A percentile compares a stretch with the other conserved stretches of the same genome.
Evolutionary conservation across 192 early-diverging fungal genomes (phyloP).

Genomic region (Rhizophagus sp.): DNA sequence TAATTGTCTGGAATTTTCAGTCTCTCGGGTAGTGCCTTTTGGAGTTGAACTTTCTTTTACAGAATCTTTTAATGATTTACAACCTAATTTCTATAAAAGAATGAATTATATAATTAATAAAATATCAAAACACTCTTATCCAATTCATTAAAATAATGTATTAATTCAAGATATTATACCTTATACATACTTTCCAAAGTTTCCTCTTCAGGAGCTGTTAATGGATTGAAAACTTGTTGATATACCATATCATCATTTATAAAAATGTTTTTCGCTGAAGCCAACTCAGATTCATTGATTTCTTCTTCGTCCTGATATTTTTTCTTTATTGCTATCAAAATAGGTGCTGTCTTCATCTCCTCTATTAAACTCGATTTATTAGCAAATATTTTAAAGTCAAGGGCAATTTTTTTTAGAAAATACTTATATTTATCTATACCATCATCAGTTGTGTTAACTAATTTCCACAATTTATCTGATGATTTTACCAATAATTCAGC

Average conservation of each 20-base stretch:
- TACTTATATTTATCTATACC: slow-evolving; percentile 64
- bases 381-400: slow-evolving; percentile 55
- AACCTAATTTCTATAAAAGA: slow-evolving; percentile 52
- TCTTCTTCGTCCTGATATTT: slow-evolving; percentile 60
- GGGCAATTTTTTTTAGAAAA: slow-evolving; percentile 72
- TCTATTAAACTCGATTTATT: slow-evolving; percentile 45
- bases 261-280: slow-evolving; percentile 67
- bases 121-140: too few species aligned
- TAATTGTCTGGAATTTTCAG: slow-evolving; percentile 50
- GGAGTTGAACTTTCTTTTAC: slow-evolving; percentile 58
- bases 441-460: slow-evolving; percentile 26
- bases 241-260: slow-evolving; percentile 80
- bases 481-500: slow-evolving; percentile 62
- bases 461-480: slow-evolving; percentile 58
- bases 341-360: slow-evolving; percentile 62
- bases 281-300: slow-evolving; percentile 64
- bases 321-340: slow-evolving; percentile 71
- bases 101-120: not conserved
- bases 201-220: slow-evolving; percentile 71
- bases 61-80: slow-evolving; percentile 62
- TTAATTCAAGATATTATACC: not conserved
- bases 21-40: slow-evolving; percentile 47
- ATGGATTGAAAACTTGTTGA: slow-evolving; percentile 72
- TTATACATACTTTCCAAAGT: slow-evolving; percentile 68
- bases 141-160: too few species aligned